A percentile compares a stretch with the other conserved stretches of the same genome.
Evolutionary conservation across 2,329 filamentous ascomycete genomes (phyloP).

Genomic region (Fusarium brevicatenulatum): DNA sequence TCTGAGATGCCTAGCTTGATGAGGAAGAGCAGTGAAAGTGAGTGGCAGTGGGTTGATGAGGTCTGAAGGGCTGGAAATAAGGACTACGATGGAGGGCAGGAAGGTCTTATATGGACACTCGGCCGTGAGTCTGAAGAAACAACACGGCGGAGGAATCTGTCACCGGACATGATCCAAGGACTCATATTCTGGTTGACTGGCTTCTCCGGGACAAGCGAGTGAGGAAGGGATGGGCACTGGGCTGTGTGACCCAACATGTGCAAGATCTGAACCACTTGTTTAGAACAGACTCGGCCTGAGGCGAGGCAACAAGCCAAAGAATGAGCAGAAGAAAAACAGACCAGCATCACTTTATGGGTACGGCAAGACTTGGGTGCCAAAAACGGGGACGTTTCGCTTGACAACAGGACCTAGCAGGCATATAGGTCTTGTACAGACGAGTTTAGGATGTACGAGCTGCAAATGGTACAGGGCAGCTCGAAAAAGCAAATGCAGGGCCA

Average conservation of each 20-base stretch:
- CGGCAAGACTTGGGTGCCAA: conserved; percentile 34
- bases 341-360: conserved; percentile 41
- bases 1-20: neutral
- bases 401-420: conserved; percentile 33
- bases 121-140: conserved; percentile 41
- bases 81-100: conserved; percentile 29
- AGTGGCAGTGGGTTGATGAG: conserved; percentile 21
- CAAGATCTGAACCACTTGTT: conserved; percentile 51
- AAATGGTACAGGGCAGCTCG: conserved; percentile 25
- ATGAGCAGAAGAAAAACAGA: conserved; percentile 31
- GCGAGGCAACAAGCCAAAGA: conserved; percentile 45
- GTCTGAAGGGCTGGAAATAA: conserved; percentile 13
- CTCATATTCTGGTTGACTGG: conserved; percentile 33
- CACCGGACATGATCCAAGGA: conserved; percentile 32
- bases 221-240: conserved; percentile 45
- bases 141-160: conserved; percentile 39
- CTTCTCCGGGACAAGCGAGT: conserved; percentile 42
- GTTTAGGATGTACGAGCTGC: conserved; percentile 17
- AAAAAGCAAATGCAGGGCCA: conserved; percentile 35
- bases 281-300: conserved; percentile 49
- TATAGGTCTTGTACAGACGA: conserved; percentile 14
- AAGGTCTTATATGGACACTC: conserved; percentile 42
- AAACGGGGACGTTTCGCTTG: conserved; percentile 34
- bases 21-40: conserved; percentile 15
- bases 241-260: conserved; percentile 51